These are phyloP conservation scores for Apostasia ramifera DNA, from an alignment of 106 monocot species.

Conservation along the genomic window DNA sequence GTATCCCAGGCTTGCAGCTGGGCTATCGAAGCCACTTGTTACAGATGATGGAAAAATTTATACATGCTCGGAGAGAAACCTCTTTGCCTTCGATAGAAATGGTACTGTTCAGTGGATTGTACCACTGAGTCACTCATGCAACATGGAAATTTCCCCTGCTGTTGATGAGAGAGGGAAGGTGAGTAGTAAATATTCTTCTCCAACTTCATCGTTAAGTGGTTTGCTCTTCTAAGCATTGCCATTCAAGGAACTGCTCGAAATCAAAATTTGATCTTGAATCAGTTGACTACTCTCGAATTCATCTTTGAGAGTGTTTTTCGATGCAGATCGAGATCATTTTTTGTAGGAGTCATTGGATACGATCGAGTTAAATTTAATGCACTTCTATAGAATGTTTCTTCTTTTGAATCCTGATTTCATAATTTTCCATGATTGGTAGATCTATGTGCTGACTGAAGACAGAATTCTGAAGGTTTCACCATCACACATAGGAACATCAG, in stretches of 20 bases:
- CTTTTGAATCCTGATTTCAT: neutral
- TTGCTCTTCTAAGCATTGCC: neutral
- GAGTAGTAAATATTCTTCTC: neutral
- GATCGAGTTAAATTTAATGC: neutral
- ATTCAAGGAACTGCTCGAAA: too few relatives aligned
- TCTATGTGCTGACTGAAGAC: conserved; percentile 78
- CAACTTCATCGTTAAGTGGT: neutral
- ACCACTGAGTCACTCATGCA: conserved; percentile 48
- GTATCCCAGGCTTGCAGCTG: conserved; percentile 1
- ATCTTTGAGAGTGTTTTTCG: neutral
- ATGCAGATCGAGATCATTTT: neutral
- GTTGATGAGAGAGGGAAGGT: conserved; percentile 58
- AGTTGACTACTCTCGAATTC: too few relatives aligned
- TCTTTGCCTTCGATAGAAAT: conserved; percentile 55
- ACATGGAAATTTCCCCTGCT: conserved; percentile 46
- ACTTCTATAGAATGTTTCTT: neutral
- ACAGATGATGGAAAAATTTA: conserved; percentile 47
- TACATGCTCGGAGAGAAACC: conserved; percentile 54
- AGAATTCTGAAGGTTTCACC: conserved; percentile 61
- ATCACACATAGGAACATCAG: conserved; percentile 34
- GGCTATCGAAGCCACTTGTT: conserved; percentile 30
- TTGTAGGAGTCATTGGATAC: neutral
- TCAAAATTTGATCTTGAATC: too few relatives aligned
- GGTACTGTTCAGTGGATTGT: conserved; percentile 59
- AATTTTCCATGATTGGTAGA: conserved; percentile 29